Conservation (phyloP, 768 basidiomycete species). For the Cytidiella melzeri region DNA sequence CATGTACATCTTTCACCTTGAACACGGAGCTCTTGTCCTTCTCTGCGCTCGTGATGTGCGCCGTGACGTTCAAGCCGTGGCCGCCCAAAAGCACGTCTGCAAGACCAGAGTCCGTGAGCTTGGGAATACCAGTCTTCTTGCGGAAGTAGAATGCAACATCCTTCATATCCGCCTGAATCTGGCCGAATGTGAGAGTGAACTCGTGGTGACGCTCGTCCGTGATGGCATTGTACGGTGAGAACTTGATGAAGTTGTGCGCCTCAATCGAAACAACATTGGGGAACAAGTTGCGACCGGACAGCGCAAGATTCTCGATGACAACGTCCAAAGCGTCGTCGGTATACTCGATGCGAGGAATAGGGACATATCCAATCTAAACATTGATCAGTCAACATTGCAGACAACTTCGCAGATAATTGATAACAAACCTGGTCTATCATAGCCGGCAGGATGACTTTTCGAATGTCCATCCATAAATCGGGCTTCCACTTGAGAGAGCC, state of each 20-base stretch:
- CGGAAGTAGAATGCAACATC: slow-evolving; percentile 90
- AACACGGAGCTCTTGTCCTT: slow-evolving; percentile 66
- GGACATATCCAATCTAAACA: slow-evolving; percentile 64
- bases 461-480: slow-evolving; percentile 82
- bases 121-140: slow-evolving; percentile 80
- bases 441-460: slow-evolving; percentile 74
- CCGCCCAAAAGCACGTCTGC: slow-evolving; percentile 86
- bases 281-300: slow-evolving; percentile 85
- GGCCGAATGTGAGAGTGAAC: slow-evolving; percentile 68
- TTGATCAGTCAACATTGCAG: neutral
- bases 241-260: slow-evolving; percentile 76
- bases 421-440: slow-evolving; percentile 62
- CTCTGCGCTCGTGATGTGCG: slow-evolving; percentile 55
- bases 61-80: slow-evolving; percentile 64
- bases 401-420: neutral
- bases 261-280: slow-evolving; percentile 73
- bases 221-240: slow-evolving; percentile 68
- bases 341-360: slow-evolving; percentile 93
- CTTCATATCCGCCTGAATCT: slow-evolving; percentile 91
- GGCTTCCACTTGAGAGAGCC: slow-evolving; percentile 87
- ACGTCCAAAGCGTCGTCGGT: slow-evolving; percentile 82
- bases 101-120: slow-evolving; percentile 74
- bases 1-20: slow-evolving; percentile 62
- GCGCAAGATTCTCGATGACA: slow-evolving; percentile 88
- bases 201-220: slow-evolving; percentile 62